Evolutionary conservation across 257 asterid species (phyloP).

Genomic region (Solanum chmielewskii): DNA sequence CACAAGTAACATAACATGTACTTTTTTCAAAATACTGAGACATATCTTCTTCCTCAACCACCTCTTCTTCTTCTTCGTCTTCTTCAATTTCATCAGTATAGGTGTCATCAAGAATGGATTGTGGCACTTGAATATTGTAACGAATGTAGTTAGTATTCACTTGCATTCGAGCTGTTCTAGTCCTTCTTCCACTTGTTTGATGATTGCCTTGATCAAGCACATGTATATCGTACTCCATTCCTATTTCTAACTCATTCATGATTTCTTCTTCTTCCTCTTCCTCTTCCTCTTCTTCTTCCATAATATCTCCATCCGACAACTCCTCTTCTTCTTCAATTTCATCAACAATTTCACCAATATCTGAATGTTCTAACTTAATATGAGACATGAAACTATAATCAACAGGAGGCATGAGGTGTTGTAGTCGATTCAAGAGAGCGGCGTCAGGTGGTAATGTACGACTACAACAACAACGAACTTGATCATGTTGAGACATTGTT

Average conservation of each 20-base stretch:
- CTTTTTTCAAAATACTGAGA: neutral
- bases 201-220: neutral
- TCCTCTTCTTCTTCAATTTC: neutral
- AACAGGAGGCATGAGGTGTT: neutral
- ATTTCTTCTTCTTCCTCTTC: neutral
- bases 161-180: neutral
- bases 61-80: no score
- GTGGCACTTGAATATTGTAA: neutral
- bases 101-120: neutral
- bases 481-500: no score
- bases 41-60: neutral
- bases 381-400: neutral
- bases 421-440: no score
- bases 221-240: neutral
- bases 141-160: neutral
- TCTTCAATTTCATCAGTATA: neutral
- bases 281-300: neutral
- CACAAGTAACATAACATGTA: neutral
- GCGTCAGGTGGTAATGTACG: no score
- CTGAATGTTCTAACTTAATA: neutral
- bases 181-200: neutral
- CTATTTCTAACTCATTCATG: neutral
- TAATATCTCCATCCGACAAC: neutral
- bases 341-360: neutral
- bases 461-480: no score